Conservation (phyloP, 2,329 filamentous ascomycete species). For the Cladosporium colombiae region DNA sequence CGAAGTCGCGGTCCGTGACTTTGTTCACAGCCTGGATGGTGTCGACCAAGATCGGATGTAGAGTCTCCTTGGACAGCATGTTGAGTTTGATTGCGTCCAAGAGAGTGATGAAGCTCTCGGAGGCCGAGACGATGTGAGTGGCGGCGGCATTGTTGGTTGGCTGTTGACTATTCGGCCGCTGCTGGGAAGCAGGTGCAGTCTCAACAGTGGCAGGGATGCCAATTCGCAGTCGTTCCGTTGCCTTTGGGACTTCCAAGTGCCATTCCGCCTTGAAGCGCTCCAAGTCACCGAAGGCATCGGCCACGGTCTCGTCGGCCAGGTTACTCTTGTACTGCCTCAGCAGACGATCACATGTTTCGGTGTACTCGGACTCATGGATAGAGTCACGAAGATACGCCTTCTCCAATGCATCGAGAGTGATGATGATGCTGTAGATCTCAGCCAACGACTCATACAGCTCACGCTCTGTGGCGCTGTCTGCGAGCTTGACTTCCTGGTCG, state of each 20-base stretch:
- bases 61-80: conserved; percentile 87
- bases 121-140: conserved; percentile 79
- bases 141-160: conserved; percentile 39
- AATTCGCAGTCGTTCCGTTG: conserved; percentile 87
- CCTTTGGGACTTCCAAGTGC: conserved; percentile 94
- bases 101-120: conserved; percentile 98
- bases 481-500: conserved; percentile 92
- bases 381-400: conserved; percentile 97
- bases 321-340: conserved; percentile 97
- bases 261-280: conserved; percentile 90
- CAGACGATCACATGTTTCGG: conserved; percentile 90
- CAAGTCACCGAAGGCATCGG: conserved; percentile 80
- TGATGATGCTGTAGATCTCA: conserved; percentile 95
- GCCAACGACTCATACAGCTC: conserved; percentile 94
- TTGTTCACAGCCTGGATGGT: conserved; percentile 97
- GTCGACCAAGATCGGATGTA: conserved; percentile 93
- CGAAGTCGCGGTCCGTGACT: conserved; percentile 92
- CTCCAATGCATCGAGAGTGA: conserved; percentile 92
- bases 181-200: conserved; percentile 53
- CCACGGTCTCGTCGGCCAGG: conserved; percentile 85
- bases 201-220: conserved; percentile 85
- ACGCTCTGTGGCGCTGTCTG: conserved; percentile 81
- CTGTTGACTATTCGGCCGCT: conserved; percentile 13
- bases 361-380: conserved; percentile 87
- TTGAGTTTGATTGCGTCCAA: conserved; percentile 92